Percentiles rank a stretch among this genome's conserved stretches.
phyloP scores from a whole-genome alignment of 148 eudicot genomes.

The Vaccinium myrtillus region DNA sequence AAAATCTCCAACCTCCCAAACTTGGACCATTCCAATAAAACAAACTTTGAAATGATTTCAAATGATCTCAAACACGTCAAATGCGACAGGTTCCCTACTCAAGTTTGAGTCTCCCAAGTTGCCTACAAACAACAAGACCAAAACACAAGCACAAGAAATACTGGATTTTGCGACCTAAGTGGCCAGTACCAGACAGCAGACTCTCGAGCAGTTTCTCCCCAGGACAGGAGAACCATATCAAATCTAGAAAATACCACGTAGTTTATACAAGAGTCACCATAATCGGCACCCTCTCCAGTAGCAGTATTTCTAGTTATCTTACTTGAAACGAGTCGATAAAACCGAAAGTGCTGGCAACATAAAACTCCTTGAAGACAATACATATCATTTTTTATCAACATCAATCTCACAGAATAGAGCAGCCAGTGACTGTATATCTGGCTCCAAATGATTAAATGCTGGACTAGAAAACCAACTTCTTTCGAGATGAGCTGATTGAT shows the following conservation, averaged over 20 bases:
- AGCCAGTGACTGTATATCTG: neutral
- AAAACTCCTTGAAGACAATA: neutral
- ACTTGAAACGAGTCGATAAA: neutral
- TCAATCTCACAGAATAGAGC: neutral
- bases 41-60: neutral
- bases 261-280: neutral
- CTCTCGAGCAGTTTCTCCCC: neutral
- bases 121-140: neutral
- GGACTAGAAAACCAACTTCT: neutral
- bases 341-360: neutral
- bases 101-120: neutral
- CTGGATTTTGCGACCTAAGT: neutral
- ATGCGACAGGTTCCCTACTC: neutral
- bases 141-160: slow-evolving; percentile 2
- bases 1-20: neutral
- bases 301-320: neutral
- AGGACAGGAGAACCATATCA: neutral
- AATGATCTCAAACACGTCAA: neutral
- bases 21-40: neutral
- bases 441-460: neutral
- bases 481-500: neutral
- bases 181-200: neutral
- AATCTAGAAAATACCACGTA: neutral
- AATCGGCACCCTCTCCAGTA: neutral
- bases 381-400: neutral